These are phyloP conservation scores for Vararia minispora DNA, from an alignment of 768 basidiomycete genomes.

Conservation along the genomic window DNA sequence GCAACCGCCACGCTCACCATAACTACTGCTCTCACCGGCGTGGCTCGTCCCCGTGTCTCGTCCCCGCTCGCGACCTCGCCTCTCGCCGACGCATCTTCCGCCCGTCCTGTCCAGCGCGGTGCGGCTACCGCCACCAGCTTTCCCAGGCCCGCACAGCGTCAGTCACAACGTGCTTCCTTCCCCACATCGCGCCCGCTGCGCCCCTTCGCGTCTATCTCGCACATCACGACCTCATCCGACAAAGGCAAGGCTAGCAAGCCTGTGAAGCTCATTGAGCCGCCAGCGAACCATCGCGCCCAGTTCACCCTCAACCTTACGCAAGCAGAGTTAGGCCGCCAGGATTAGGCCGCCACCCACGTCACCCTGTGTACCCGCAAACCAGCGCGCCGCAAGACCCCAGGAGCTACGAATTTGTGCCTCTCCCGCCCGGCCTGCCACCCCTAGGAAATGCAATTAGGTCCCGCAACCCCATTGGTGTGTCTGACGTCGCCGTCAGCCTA, in stretches of 20 bases:
- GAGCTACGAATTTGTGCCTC: too few relatives aligned
- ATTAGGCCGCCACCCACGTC: slow-evolving; percentile 21
- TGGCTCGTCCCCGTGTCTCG: slow-evolving; percentile 12
- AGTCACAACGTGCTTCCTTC: slow-evolving; percentile 34
- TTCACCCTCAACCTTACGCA: slow-evolving; percentile 78
- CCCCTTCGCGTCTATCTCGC: slow-evolving; percentile 60
- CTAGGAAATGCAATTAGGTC: too few relatives aligned
- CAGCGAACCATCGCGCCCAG: slow-evolving; percentile 49
- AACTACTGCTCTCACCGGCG: too few relatives aligned
- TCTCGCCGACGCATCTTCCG: neutral
- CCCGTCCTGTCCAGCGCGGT: too few relatives aligned
- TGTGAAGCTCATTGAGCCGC: slow-evolving; percentile 71
- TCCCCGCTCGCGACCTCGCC: slow-evolving; percentile 11
- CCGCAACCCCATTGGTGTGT: too few relatives aligned
- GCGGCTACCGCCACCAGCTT: too few relatives aligned
- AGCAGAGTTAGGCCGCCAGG: slow-evolving; percentile 68
- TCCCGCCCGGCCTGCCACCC: too few relatives aligned
- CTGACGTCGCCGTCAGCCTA: too few relatives aligned
- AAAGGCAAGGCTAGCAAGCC: slow-evolving; percentile 30
- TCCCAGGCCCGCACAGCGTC: slow-evolving; percentile 21
- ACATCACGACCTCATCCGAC: slow-evolving; percentile 10
- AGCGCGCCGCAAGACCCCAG: too few relatives aligned
- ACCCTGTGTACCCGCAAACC: too few relatives aligned
- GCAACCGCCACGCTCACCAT: too few relatives aligned
- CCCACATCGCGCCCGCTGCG: slow-evolving; percentile 65